phyloP scores from a whole-genome alignment of 345 rosid species.

The Acer campestre region DNA sequence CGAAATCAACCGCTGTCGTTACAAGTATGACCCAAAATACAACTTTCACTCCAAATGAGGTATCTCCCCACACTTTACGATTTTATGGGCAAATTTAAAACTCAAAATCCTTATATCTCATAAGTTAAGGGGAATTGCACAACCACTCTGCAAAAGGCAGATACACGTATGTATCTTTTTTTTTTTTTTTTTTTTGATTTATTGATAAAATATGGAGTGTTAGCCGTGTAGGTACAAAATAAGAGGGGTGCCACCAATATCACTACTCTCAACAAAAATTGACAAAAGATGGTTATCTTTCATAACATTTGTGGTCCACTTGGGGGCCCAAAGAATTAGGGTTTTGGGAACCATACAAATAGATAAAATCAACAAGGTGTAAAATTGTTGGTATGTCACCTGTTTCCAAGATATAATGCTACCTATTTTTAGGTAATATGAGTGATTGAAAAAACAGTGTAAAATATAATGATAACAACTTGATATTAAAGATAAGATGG shows the following conservation, averaged over 20 bases:
- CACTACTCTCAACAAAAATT: background rate
- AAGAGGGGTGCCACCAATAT: background rate
- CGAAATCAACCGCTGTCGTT: no score
- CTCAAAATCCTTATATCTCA: no score
- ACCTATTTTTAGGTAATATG: background rate
- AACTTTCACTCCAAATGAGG: no score
- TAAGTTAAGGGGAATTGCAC: no score
- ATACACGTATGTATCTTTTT: no score
- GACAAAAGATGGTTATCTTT: background rate
- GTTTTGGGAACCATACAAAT: background rate
- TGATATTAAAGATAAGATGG: background rate
- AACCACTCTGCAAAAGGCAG: no score
- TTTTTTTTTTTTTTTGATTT: no score
- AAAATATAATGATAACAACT: background rate
- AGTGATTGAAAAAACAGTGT: background rate
- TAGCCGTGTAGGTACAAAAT: no score
- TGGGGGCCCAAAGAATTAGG: background rate
- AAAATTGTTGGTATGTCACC: background rate
- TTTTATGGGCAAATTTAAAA: no score
- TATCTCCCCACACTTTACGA: no score
- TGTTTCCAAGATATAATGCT: background rate
- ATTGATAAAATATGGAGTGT: background rate
- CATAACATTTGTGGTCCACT: background rate
- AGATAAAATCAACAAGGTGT: slow-evolving; percentile 2
- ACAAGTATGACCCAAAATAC: no score